Evolutionary conservation across 176 grass and related monocot species (phyloP).

Genomic region (Eragrostis curvula): DNA sequence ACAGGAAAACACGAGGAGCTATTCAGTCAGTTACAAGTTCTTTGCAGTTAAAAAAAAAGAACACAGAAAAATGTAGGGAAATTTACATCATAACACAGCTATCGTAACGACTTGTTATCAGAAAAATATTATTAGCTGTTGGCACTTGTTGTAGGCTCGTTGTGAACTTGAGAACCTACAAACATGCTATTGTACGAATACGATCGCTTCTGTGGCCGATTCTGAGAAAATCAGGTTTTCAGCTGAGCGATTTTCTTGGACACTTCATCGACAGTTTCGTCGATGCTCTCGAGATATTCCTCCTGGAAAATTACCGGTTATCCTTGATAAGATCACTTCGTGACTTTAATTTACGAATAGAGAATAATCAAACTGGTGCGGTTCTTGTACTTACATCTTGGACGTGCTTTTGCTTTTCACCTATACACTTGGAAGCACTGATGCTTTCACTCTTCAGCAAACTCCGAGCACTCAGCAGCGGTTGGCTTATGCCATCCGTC

Average conservation of each 20-base stretch:
- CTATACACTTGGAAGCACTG: constrained; percentile 96
- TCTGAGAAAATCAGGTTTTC: constrained; percentile 49
- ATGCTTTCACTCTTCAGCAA: constrained; percentile 98
- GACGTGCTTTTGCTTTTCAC: constrained; percentile 70
- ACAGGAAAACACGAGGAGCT: constrained; percentile 28
- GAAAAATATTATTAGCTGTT: constrained; percentile 31
- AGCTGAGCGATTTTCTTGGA: constrained; percentile 62
- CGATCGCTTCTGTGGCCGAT: constrained; percentile 23
- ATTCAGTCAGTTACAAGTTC: constrained; percentile 34
- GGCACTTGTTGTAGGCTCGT: constrained; percentile 27
- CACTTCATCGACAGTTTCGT: constrained; percentile 53
- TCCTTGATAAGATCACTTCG: constrained; percentile 10
- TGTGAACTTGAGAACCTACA: constrained; percentile 41
- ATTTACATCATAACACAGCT: constrained; percentile 51
- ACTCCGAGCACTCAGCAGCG: constrained; percentile 72
- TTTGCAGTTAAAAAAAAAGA: constrained; percentile 38
- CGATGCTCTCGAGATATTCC: constrained; percentile 46
- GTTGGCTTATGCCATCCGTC: constrained; percentile 66
- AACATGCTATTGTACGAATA: constrained; percentile 40
- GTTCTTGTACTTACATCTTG: constrained; percentile 71
- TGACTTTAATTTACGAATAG: neutral
- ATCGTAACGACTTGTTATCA: constrained; percentile 29
- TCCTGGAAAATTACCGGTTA: constrained; percentile 36
- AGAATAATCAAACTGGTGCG: neutral
- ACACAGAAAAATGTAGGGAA: constrained; percentile 14